Base-by-base conservation (phyloP, 169 alveolate genomes). In the Plasmodium vinckei region DNA sequence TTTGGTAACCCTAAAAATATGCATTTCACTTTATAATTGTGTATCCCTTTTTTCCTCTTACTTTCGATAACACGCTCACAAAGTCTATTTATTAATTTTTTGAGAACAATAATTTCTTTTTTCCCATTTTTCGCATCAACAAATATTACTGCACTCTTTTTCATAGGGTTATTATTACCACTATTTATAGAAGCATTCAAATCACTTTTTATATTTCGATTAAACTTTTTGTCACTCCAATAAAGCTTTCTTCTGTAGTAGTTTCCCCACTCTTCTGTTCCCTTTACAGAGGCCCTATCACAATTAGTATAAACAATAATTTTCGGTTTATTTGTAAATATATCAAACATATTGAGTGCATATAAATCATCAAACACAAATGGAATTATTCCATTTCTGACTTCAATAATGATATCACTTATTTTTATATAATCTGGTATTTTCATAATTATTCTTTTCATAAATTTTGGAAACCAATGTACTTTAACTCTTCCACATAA, bases 1-100 rank as follows among this genome's bases (percentile, higher is more conserved):
- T 95, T 95, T 0, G 97, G 97, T 89, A 93, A 65, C 7, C 97
- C 97, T 23, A 95, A 68, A 23, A 94, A 88, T 17, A 95, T 93
- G 39, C 94, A 92, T 19, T 96, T 92, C 10, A 95, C 75, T 67
- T 94, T 94, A 54, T 95, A 88, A 27, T 90, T 88, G 12, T 70
- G 67, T 47, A 93, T 25, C 0, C 96, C 96, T 51, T 84, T 72
- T 57, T 89, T 84, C 59, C 53, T 56, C 56, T 94, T 86, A 27
- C 87, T 51, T 59, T 89, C 92, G 59, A 87, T 88, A 23, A 89
- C 87, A 64, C 93, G 73, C 1, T 72, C 71, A 54, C 92, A 82
- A 54, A 93, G 68, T 56, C 92, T 86, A 65, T 89, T 89, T 27
- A 93, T 92, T 61, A 84, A 87, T 79, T 93, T 93, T 82, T 89